Evolutionary conservation across 768 basidiomycete species (phyloP).

Genomic region (Trametes cubensis): DNA sequence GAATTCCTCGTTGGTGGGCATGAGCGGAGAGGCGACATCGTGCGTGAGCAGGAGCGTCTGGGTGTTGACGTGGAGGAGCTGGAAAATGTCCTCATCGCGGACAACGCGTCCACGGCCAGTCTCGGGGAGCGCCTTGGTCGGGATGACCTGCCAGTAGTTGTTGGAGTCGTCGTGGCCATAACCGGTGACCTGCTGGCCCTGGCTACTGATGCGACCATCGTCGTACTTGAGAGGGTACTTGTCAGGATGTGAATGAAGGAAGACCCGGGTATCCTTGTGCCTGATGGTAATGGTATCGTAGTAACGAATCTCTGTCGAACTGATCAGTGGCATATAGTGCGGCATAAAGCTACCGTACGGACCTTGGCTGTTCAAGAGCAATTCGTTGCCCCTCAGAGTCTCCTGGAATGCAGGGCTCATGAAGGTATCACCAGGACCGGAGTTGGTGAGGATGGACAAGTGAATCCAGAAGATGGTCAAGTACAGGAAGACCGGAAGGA

Average conservation of each 20-base stretch:
- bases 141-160: conserved; percentile 94
- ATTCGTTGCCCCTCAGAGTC: conserved; percentile 88
- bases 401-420: conserved; percentile 99
- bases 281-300: conserved; percentile 84
- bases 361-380: conserved; percentile 82
- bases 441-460: conserved; percentile 82
- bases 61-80: conserved; percentile 86
- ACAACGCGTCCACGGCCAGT: conserved; percentile 92
- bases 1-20: conserved; percentile 98
- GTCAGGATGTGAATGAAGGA: conserved; percentile 91
- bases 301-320: conserved; percentile 81
- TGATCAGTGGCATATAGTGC: not conserved
- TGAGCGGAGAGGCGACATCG: conserved; percentile 95
- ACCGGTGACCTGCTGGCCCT: conserved; percentile 96
- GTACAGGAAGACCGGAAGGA: conserved; percentile 88
- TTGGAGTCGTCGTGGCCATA: conserved; percentile 94
- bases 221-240: conserved; percentile 92
- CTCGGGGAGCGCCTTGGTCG: conserved; percentile 93
- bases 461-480: conserved; percentile 96
- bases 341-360: not conserved
- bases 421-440: conserved; percentile 92
- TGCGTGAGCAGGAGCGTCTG: conserved; percentile 86
- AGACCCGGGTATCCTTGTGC: conserved; percentile 93
- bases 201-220: conserved; percentile 92
- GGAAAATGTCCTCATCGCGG: conserved; percentile 85